Base-by-base conservation (phyloP, 208 protist genomes). In the Sergeia podlipaevii region DNA sequence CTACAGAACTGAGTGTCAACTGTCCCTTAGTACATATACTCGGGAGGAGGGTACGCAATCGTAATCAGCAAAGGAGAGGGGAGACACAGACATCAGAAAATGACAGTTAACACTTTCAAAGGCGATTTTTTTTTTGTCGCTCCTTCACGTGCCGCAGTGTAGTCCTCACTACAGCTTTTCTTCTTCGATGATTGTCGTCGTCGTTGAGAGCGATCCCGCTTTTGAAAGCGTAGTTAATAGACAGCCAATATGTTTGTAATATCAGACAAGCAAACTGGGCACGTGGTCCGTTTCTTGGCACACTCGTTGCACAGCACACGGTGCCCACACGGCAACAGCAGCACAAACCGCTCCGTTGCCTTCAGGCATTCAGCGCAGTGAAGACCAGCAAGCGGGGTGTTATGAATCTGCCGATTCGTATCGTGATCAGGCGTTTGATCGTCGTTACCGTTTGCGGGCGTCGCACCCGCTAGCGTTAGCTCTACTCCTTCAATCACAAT, bases 261-360 rank as follows among this genome's bases (percentile, higher is more conserved):
- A 6, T 82, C 60, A 20, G 33, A 59, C 28, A 80, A 64, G 55
- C 85, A 96, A 20, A 92, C 73, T n/a, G 89, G 83, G 48, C 85
- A 96, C 36, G 79, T 81, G 17, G 56, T 74, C 13, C 70, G 77
- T 24, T 59, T 57, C 42, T 52, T 61, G n/a, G 69, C 61, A 45
- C 89, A 96, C 15, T 42, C 38, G 23, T 54, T 56, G 57, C 89
- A 96, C 33, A 96, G 36, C n/a, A 85, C 72, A 20, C 79, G 72
- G 60, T 96, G 89, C 17, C 89, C 85, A 39, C 89, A 96, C 3
- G 89, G 89, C 1, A 77, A 27, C 21, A 67, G 66, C 15, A 93
- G 67, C 3, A 87, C 60, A 1, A 93, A 60, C 33, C 69, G 65
- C n/a, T 26, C 32, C 32, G 67, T 66, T 10, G 17, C 56, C 18